Conservation (phyloP, 768 basidiomycete species). For the Suillus lakei region DNA sequence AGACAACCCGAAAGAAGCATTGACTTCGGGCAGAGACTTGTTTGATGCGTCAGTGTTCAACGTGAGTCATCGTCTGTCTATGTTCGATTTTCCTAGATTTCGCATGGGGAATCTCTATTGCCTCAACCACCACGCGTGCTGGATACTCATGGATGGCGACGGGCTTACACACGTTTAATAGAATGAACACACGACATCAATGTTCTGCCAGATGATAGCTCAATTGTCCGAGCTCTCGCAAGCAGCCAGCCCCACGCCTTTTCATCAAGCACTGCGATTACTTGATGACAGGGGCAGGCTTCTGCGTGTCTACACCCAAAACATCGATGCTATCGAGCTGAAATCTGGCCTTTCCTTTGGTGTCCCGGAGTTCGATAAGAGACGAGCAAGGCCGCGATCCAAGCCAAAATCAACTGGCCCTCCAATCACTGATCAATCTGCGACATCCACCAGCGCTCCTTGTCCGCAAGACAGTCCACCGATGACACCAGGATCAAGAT, state of each 20-base stretch:
- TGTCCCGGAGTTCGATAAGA: conserved; percentile 70
- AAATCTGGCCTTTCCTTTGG: conserved; percentile 89
- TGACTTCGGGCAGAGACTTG: conserved; percentile 82
- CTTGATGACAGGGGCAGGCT: conserved; percentile 80
- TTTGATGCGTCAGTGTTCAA: conserved; percentile 92
- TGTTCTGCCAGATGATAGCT: conserved; percentile 91
- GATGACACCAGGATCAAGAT: conserved; percentile 38
- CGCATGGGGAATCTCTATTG: not conserved
- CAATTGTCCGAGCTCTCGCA: conserved; percentile 75
- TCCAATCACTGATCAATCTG: conserved; percentile 18
- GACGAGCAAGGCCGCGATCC: conserved; percentile 55
- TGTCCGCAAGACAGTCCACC: conserved; percentile 18
- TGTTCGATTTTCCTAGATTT: conserved; percentile 8
- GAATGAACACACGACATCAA: conserved; percentile 75
- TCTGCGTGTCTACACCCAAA: conserved; percentile 90
- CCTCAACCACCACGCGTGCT: conserved; percentile 7
- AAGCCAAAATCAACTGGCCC: conserved; percentile 43
- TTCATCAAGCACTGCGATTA: conserved; percentile 74
- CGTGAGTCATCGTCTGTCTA: conserved; percentile 48
- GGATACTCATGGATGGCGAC: conserved; percentile 7
- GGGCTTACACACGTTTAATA: conserved; percentile 38
- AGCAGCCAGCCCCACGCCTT: conserved; percentile 76
- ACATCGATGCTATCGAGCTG: conserved; percentile 87
- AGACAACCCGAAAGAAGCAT: conserved; percentile 72
- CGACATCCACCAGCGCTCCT: conserved; percentile 16